Conservation (phyloP, 2,329 filamentous ascomycete species). For the Bipolaris bicolor region DNA sequence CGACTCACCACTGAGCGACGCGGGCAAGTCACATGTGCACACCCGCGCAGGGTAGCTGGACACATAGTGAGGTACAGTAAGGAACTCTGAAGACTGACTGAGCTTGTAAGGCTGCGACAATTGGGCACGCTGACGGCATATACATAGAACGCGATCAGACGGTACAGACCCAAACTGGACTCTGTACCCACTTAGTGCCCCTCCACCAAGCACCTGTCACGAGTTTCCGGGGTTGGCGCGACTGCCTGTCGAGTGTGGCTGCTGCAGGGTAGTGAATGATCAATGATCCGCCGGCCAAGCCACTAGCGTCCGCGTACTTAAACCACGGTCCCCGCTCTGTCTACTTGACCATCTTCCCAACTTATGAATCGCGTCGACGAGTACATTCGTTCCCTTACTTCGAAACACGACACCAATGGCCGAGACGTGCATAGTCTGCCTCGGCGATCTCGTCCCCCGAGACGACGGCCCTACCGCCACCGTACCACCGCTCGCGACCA, state of each 20-base stretch:
- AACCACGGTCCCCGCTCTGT: slow-evolving; percentile 35
- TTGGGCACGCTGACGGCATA: slow-evolving; percentile 7
- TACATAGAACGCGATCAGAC: slow-evolving; percentile 13
- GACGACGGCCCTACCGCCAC: slow-evolving; percentile 51
- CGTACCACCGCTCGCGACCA: slow-evolving; percentile 32
- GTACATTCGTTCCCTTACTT: slow-evolving; percentile 27
- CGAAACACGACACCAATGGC: slow-evolving; percentile 56
- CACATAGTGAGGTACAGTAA: slow-evolving; percentile 41
- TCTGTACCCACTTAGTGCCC: slow-evolving; percentile 12
- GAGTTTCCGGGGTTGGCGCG: slow-evolving; percentile 25
- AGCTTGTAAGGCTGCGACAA: slow-evolving; percentile 14
- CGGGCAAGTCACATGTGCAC: slow-evolving; percentile 37
- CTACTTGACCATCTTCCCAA: slow-evolving; percentile 39
- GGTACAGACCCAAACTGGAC: slow-evolving; percentile 1
- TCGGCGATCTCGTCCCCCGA: slow-evolving; percentile 70
- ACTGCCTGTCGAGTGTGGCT: slow-evolving; percentile 32
- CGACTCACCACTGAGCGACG: slow-evolving; percentile 31
- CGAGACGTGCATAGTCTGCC: slow-evolving; percentile 74
- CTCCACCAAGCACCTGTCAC: slow-evolving; percentile 17
- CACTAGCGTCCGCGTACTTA: slow-evolving; percentile 31
- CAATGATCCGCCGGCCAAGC: slow-evolving; percentile 18
- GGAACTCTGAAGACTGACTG: slow-evolving; percentile 24
- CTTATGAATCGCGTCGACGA: slow-evolving; percentile 44
- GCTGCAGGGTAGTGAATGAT: slow-evolving; percentile 28
- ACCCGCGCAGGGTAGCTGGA: slow-evolving; percentile 30